Evolutionary conservation across 1,284 basidiomycete genomes (phyloP), one percentile per base, ranked within the genome.

Genomic region (Mixia osmundae): DNA sequence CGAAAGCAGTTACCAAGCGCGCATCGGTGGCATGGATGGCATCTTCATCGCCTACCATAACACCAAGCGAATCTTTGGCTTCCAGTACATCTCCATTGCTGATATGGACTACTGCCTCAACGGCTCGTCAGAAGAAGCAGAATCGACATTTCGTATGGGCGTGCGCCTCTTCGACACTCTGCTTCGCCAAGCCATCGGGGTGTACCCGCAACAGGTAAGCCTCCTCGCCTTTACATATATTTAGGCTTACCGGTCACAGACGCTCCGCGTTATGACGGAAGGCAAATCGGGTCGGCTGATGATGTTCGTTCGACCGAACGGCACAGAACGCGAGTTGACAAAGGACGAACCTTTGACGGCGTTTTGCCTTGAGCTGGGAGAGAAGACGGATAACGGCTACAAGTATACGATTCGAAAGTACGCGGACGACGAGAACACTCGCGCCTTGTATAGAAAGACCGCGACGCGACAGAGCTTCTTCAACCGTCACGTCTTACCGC

Each of bases 11-110:
- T 79, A 95, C 61, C 89, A 97, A 64, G 87, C 69, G 0, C 72
- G 89, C 4, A 95, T 97, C 44, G 89, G 89, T 2, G 71, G 76
- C 51, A 97, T 97, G 89, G 87, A 95, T 51, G 89, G 89, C 11
- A 76, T 91, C 19, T 71, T 97, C 48, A 70, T 94, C 21, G 79
- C 85, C 7, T 94, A 91, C 54, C 89, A 97, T 56, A 94, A 89
- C 46, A 91, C 82, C 0, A 67, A 68, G 6, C 66, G 68, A 11
- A 69, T 89, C 39, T 89, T 87, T 50, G 89, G 89, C 1, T 95
- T 95, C 61, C 82, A 95, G 56, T 97, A 97, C 53, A 60, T 94
- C 23, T 66, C 80, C 1, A 59, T 89, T 33, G 62, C 69, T 38
- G 82, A 94, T 53, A 83, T 97, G 72, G 87, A 95, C 48, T 57